These are phyloP conservation scores for Zygnema cylindricum DNA, from an alignment of 139 green algal species.

Conservation along the genomic window DNA sequence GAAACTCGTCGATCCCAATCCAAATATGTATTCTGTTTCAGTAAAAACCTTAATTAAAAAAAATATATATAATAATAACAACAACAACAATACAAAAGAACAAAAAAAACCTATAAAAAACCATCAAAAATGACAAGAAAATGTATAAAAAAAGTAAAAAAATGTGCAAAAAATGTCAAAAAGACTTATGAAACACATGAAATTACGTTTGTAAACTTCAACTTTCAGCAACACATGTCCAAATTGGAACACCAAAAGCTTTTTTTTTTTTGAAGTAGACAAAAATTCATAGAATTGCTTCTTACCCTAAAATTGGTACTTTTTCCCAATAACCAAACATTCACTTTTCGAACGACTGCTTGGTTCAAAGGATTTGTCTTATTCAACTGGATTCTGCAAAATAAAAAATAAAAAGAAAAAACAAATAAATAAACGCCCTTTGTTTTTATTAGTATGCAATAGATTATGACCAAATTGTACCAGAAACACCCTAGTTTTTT, in stretches of 20 bases:
- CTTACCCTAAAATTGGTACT: neutral
- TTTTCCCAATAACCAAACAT: neutral
- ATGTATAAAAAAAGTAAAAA: too few species aligned
- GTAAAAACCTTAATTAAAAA: too few species aligned
- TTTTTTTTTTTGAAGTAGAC: too few species aligned
- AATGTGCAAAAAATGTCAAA: too few species aligned
- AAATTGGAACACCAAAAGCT: too few species aligned
- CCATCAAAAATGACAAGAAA: neutral
- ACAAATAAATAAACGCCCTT: neutral
- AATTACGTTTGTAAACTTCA: too few species aligned
- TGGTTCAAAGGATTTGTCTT: neutral
- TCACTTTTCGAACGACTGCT: neutral
- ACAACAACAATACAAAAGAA: neutral
- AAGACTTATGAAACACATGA: too few species aligned
- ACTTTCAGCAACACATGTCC: too few species aligned
- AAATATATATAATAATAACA: too few species aligned
- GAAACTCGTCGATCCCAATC: neutral
- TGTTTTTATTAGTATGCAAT: neutral
- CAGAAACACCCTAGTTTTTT: neutral
- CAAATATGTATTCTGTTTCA: neutral
- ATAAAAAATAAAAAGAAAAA: neutral
- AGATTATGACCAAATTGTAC: too few species aligned
- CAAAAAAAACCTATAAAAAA: neutral
- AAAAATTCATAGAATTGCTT: too few species aligned
- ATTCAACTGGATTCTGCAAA: neutral